These are phyloP conservation scores for Orobanche coerulescens DNA, from an alignment of 257 asterid species.

Conservation along the genomic window DNA sequence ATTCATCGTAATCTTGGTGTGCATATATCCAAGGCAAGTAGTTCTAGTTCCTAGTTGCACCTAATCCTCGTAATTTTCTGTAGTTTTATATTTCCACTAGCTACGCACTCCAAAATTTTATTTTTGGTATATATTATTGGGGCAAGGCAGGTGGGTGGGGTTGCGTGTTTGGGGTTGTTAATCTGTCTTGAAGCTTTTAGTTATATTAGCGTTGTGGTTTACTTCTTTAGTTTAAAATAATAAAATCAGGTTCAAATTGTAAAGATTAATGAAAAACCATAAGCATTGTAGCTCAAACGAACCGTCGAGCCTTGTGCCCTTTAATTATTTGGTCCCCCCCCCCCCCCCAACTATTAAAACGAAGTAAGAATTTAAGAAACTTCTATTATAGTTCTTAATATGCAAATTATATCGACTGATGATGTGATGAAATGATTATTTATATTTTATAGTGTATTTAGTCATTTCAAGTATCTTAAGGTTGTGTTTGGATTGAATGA, in stretches of 20 bases:
- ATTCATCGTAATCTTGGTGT: constrained; percentile 94
- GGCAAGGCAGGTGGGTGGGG: neutral
- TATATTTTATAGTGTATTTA: too few species aligned
- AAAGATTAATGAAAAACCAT: neutral
- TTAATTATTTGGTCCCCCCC: too few species aligned
- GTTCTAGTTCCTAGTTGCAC: constrained; percentile 8
- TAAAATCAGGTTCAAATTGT: neutral
- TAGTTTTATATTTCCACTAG: neutral
- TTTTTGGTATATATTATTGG: neutral
- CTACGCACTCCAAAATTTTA: neutral
- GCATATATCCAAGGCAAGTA: constrained; percentile 84
- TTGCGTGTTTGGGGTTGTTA: neutral
- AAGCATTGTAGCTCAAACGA: too few species aligned
- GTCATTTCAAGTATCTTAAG: too few species aligned
- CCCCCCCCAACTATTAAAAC: too few species aligned
- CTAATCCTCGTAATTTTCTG: neutral
- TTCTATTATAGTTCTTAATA: too few species aligned
- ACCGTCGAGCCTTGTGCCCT: too few species aligned
- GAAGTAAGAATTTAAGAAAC: too few species aligned
- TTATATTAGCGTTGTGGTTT: neutral
- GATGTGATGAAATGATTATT: too few species aligned
- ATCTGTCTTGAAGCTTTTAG: neutral
- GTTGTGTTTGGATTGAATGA: neutral
- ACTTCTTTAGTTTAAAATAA: too few species aligned
- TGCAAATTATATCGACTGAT: too few species aligned